Evolutionary conservation across 2,329 filamentous ascomycete species (phyloP).

Genomic region (Calonectria montana): DNA sequence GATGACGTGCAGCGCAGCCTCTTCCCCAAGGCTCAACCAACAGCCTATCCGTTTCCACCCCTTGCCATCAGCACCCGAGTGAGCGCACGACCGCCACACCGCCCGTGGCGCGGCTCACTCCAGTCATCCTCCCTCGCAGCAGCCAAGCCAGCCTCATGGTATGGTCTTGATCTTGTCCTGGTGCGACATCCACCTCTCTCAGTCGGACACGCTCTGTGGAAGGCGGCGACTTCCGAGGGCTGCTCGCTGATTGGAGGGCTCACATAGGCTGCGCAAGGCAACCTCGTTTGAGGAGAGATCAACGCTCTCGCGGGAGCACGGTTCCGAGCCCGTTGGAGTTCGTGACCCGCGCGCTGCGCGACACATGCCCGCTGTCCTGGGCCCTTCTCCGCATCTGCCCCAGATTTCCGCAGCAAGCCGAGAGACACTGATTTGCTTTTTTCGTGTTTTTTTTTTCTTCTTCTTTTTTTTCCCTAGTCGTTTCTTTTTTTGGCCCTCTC

Average conservation of each 20-base stretch:
- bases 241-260: constrained; percentile 14
- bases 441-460: not conserved
- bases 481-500: not conserved
- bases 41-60: not conserved
- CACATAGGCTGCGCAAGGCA: not conserved
- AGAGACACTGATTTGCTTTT: constrained; percentile 13
- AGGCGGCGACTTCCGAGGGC: constrained; percentile 9
- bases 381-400: constrained; percentile 24
- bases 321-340: constrained; percentile 16
- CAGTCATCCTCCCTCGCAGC: not conserved
- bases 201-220: constrained; percentile 8
- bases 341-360: not conserved
- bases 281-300: not conserved
- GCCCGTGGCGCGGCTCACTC: not conserved
- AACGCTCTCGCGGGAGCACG: constrained; percentile 8
- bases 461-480: not conserved
- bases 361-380: not conserved
- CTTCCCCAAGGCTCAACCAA: constrained; percentile 6
- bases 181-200: not conserved
- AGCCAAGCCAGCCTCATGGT: constrained; percentile 9
- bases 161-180: not conserved
- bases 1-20: constrained; percentile 26
- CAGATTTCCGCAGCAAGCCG: constrained; percentile 23
- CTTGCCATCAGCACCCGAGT: not conserved
- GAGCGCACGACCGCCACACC: constrained; percentile 2